Percentiles rank a stretch among this genome's conserved stretches.
phyloP scores from a whole-genome alignment of 2,329 filamentous ascomycete species.

The Exserohilum turcica region DNA sequence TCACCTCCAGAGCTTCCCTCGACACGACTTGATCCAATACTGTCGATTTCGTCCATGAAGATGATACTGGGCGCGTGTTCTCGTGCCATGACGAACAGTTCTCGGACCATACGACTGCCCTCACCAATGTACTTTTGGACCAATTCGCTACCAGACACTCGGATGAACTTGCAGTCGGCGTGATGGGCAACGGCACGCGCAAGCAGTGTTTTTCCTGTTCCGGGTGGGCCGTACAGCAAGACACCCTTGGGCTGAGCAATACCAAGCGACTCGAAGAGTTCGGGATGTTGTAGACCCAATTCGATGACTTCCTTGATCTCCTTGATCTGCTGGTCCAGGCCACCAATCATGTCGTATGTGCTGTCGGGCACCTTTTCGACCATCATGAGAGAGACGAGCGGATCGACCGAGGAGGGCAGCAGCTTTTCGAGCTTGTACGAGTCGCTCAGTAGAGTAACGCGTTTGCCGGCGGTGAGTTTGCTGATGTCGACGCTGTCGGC shows the following conservation, averaged over 20 bases:
- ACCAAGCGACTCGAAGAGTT: constrained; percentile 97
- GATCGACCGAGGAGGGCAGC: constrained; percentile 95
- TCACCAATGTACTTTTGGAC: constrained; percentile 99
- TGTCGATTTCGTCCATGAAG: constrained; percentile 99
- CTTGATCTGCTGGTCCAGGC: constrained; percentile 98
- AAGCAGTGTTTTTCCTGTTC: constrained; percentile 94
- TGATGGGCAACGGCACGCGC: constrained; percentile 96
- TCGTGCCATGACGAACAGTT: constrained; percentile 98
- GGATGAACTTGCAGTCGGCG: constrained; percentile 98
- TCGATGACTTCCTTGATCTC: constrained; percentile 99
- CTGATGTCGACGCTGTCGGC: constrained; percentile 90
- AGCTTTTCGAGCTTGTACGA: constrained; percentile 99
- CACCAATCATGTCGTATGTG: constrained; percentile 99
- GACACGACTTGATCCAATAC: constrained; percentile 94
- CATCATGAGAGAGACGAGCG: constrained; percentile 99
- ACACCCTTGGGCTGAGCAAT: constrained; percentile 99
- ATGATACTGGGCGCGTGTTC: constrained; percentile 98
- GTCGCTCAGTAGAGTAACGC: constrained; percentile 93
- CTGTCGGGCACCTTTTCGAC: constrained; percentile 99
- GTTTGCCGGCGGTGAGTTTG: constrained; percentile 97
- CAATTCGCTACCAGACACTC: constrained; percentile 92
- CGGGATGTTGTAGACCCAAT: constrained; percentile 95
- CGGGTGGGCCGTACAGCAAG: constrained; percentile 91
- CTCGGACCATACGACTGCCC: constrained; percentile 96
- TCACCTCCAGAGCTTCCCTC: constrained; percentile 95